Percentiles rank a stretch among this genome's conserved stretches.
These are phyloP conservation scores for Penicillium bovifimosum DNA, from an alignment of 495 filamentous ascomycete species.

Conservation along the genomic window DNA sequence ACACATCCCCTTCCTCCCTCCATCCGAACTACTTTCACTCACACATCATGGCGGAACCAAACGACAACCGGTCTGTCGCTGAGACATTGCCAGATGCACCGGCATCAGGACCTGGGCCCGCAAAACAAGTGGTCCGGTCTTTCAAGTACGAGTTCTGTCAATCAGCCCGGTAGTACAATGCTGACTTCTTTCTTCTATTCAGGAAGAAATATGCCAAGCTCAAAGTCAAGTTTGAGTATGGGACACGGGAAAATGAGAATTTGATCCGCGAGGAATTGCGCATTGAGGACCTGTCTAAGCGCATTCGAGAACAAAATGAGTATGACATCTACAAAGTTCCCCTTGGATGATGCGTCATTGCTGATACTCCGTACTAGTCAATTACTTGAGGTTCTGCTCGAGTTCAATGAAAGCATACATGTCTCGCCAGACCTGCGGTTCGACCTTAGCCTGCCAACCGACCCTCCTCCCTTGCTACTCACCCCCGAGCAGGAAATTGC, in stretches of 20 bases:
- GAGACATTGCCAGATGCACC: constrained; percentile 33
- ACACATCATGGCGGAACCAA: constrained; percentile 28
- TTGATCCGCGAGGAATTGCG: constrained; percentile 74
- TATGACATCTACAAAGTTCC: constrained; percentile 25
- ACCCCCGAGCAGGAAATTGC: constrained; percentile 35
- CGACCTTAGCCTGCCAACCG: constrained; percentile 44
- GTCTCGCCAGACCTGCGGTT: constrained; percentile 71
- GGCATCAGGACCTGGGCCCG: constrained; percentile 19
- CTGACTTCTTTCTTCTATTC: constrained; percentile 32
- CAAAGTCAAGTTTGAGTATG: constrained; percentile 75
- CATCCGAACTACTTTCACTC: background rate
- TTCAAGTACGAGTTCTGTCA: constrained; percentile 33
- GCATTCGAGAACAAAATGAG: constrained; percentile 86
- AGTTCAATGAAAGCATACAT: constrained; percentile 74
- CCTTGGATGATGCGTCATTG: background rate
- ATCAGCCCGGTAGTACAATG: background rate
- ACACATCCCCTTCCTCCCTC: constrained; percentile 12
- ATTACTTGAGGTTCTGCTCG: constrained; percentile 76
- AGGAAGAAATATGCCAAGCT: constrained; percentile 97
- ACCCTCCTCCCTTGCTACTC: constrained; percentile 34
- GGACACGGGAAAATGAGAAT: constrained; percentile 71
- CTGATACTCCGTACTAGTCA: constrained; percentile 45
- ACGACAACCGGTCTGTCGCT: constrained; percentile 21
- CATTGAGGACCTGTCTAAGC: constrained; percentile 65
- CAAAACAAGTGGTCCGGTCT: constrained; percentile 37